Conservation (phyloP, 2,329 filamentous ascomycete genomes). For the Karstenula rhodostoma region DNA sequence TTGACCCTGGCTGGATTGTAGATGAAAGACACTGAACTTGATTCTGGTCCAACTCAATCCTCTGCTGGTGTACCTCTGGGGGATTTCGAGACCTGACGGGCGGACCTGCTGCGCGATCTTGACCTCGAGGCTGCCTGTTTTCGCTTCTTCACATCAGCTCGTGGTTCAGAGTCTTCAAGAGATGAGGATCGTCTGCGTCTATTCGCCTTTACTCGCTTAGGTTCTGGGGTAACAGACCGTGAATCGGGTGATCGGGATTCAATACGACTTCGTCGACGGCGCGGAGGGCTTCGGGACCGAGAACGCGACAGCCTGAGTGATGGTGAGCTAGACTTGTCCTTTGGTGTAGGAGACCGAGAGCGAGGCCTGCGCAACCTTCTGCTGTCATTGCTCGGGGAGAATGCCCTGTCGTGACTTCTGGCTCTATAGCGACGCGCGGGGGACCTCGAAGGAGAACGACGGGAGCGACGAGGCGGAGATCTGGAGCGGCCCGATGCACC, state of each 20-base stretch:
- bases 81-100: slow-evolving; percentile 21
- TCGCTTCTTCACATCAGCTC: slow-evolving; percentile 60
- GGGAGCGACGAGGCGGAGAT: slow-evolving; percentile 34
- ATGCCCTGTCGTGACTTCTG: slow-evolving; percentile 34
- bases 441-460: slow-evolving; percentile 29
- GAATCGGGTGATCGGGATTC: slow-evolving; percentile 46
- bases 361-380: slow-evolving; percentile 47
- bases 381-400: slow-evolving; percentile 43
- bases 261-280: slow-evolving; percentile 48
- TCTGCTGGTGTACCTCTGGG: not conserved
- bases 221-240: slow-evolving; percentile 49
- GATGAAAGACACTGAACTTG: not conserved
- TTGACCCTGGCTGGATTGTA: not conserved
- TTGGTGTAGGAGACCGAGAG: slow-evolving; percentile 58
- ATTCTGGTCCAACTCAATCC: not conserved
- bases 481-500: slow-evolving; percentile 49
- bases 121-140: slow-evolving; percentile 53
- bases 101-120: slow-evolving; percentile 32
- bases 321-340: slow-evolving; percentile 63
- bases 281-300: slow-evolving; percentile 41
- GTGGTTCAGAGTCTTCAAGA: slow-evolving; percentile 53
- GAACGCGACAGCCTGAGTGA: slow-evolving; percentile 56
- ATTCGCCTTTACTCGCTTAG: slow-evolving; percentile 47
- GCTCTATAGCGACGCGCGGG: slow-evolving; percentile 24
- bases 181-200: slow-evolving; percentile 56